These are phyloP conservation scores for Ophiocordyceps australis DNA, from an alignment of 2,329 filamentous ascomycete species.

Conservation along the genomic window DNA sequence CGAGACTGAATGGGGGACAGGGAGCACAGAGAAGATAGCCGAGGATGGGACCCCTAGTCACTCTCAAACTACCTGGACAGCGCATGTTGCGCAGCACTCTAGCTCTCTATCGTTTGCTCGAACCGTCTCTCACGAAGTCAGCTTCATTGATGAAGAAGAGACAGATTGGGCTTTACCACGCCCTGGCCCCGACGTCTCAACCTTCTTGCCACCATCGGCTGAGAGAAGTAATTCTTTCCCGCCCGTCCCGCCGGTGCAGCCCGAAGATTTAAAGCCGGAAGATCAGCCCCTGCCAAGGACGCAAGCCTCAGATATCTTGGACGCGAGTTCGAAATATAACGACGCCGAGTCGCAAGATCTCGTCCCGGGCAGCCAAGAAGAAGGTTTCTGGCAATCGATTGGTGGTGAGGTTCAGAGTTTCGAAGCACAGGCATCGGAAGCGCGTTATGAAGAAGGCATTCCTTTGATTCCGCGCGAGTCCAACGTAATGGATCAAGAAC, in stretches of 20 bases:
- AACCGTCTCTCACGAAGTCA: constrained; percentile 44
- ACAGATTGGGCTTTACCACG: constrained; percentile 35
- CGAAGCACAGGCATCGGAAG: constrained; percentile 27
- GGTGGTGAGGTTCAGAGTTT: constrained; percentile 22
- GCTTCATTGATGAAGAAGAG: constrained; percentile 40
- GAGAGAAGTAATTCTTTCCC: constrained; percentile 48
- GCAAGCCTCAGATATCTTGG: constrained; percentile 34
- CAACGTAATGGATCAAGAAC: too few species aligned
- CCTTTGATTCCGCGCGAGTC: constrained; percentile 33
- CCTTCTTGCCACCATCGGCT: constrained; percentile 36
- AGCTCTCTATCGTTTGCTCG: constrained; percentile 46
- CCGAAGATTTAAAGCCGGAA: constrained; percentile 8
- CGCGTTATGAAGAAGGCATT: constrained; percentile 52
- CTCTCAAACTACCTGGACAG: too few species aligned
- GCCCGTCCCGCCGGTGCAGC: constrained; percentile 32
- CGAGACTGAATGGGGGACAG: too few species aligned
- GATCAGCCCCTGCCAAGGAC: constrained; percentile 25
- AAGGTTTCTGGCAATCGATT: constrained; percentile 15
- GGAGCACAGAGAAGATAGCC: too few species aligned
- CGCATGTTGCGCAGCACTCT: constrained; percentile 27
- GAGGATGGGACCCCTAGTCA: too few species aligned
- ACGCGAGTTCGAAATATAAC: constrained; percentile 30
- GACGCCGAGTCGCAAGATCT: constrained; percentile 22
- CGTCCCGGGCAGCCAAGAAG: too few species aligned
- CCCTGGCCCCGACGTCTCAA: constrained; percentile 37